These are phyloP conservation scores for Zygosaccharomyces sapae DNA, from an alignment of 1,139 yeast genomes.

Conservation along the genomic window DNA sequence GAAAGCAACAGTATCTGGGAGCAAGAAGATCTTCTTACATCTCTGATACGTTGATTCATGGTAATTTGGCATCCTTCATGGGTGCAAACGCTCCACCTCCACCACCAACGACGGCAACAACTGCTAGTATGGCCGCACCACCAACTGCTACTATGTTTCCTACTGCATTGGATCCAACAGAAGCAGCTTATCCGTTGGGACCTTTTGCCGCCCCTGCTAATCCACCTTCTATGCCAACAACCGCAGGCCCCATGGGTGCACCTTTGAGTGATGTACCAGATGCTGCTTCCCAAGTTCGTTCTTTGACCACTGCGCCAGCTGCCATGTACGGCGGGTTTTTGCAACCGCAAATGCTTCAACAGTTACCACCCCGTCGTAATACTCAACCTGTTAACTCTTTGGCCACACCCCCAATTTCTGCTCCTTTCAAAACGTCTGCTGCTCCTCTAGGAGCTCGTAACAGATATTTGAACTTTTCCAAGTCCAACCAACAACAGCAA, in stretches of 20 bases:
- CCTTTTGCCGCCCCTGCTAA: conserved; percentile 6
- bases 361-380: conserved; percentile 13
- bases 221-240: conserved; percentile 11
- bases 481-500: conserved; percentile 9
- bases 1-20: conserved; percentile 14
- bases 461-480: conserved; percentile 11
- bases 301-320: conserved; percentile 13
- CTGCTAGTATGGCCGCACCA: neutral
- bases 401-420: conserved; percentile 9
- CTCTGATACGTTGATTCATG: conserved; percentile 32
- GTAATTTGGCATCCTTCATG: conserved; percentile 15
- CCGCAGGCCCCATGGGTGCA: neutral
- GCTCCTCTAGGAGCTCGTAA: conserved; percentile 11
- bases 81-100: conserved; percentile 1
- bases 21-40: conserved; percentile 35
- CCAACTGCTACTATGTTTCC: conserved; percentile 1
- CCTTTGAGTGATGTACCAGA: conserved; percentile 5
- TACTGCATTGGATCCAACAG: neutral
- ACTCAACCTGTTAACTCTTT: conserved; percentile 15
- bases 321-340: conserved; percentile 12
- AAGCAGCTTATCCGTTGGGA: neutral
- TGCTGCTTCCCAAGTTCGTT: conserved; percentile 8
- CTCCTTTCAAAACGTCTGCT: conserved; percentile 9
- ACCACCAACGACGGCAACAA: neutral
- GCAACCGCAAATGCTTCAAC: conserved; percentile 13